Evolutionary conservation across 2,329 filamentous ascomycete species (phyloP).

Genomic region (Alternaria alternata): DNA sequence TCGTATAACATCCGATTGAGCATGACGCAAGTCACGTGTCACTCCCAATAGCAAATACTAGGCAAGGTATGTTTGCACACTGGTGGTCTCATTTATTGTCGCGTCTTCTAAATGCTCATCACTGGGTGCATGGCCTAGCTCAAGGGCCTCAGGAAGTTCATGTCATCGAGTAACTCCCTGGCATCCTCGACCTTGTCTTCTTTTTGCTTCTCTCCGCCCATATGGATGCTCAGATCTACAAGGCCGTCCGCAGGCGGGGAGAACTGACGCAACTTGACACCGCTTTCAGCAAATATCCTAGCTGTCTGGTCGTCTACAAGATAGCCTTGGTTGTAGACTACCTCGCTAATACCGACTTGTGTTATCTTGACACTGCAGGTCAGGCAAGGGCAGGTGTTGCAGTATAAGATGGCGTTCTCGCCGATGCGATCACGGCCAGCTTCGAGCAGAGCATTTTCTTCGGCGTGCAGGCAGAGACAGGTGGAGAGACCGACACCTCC

Average conservation of each 20-base stretch:
- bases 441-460: slow-evolving; percentile 96
- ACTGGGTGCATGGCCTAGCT: neutral
- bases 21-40: no score
- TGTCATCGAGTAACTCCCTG: slow-evolving; percentile 33
- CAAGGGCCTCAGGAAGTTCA: slow-evolving; percentile 34
- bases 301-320: slow-evolving; percentile 89
- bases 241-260: slow-evolving; percentile 62
- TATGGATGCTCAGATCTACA: slow-evolving; percentile 38
- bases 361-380: slow-evolving; percentile 99
- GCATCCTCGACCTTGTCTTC: slow-evolving; percentile 23
- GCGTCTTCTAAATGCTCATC: neutral
- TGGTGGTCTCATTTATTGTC: neutral
- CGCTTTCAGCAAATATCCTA: slow-evolving; percentile 81
- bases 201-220: neutral
- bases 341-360: slow-evolving; percentile 93
- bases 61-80: neutral
- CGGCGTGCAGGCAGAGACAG: slow-evolving; percentile 95
- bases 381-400: slow-evolving; percentile 94
- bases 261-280: slow-evolving; percentile 86
- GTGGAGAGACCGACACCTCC: slow-evolving; percentile 80
- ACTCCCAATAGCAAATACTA: no score
- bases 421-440: slow-evolving; percentile 90
- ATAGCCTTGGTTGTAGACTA: slow-evolving; percentile 92
- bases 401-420: slow-evolving; percentile 85
- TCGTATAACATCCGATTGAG: no score